These are phyloP conservation scores for Lodderomyces beijingensis DNA, from an alignment of 1,139 yeast genomes.

Conservation along the genomic window DNA sequence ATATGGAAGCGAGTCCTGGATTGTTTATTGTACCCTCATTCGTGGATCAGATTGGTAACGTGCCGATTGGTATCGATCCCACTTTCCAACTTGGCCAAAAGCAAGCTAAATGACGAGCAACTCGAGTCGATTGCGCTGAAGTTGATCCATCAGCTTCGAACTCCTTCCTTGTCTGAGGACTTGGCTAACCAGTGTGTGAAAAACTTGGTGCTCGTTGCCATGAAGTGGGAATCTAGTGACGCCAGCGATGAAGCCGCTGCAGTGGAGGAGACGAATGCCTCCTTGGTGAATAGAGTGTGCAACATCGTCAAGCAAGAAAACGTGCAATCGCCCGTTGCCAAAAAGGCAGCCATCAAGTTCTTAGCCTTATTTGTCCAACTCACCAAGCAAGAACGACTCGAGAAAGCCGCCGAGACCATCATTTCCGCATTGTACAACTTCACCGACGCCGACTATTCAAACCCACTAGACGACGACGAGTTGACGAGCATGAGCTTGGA, in stretches of 20 bases:
- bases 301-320: slow-evolving; percentile 62
- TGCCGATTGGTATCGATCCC: slow-evolving; percentile 57
- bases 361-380: slow-evolving; percentile 55
- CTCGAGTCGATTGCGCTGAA: slow-evolving; percentile 53
- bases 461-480: slow-evolving; percentile 44
- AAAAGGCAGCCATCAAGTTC: slow-evolving; percentile 61
- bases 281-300: slow-evolving; percentile 59
- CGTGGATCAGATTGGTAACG: slow-evolving; percentile 81
- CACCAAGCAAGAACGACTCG: slow-evolving; percentile 35
- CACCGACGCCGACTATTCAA: slow-evolving; percentile 39
- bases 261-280: slow-evolving; percentile 46
- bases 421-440: slow-evolving; percentile 59
- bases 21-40: slow-evolving; percentile 75
- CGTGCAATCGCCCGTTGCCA: slow-evolving; percentile 51
- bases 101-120: slow-evolving; percentile 22
- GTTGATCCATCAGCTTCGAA: slow-evolving; percentile 72
- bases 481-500: slow-evolving; percentile 60
- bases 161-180: slow-evolving; percentile 65
- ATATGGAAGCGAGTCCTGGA: slow-evolving; percentile 55
- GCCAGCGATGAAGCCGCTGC: slow-evolving; percentile 24
- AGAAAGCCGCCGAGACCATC: slow-evolving; percentile 40
- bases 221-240: slow-evolving; percentile 54
- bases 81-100: slow-evolving; percentile 36
- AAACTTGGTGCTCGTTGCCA: slow-evolving; percentile 58
- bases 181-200: slow-evolving; percentile 65